Evolutionary conservation across 805 yeast species (phyloP).

Genomic region (Torulaspora indica): DNA sequence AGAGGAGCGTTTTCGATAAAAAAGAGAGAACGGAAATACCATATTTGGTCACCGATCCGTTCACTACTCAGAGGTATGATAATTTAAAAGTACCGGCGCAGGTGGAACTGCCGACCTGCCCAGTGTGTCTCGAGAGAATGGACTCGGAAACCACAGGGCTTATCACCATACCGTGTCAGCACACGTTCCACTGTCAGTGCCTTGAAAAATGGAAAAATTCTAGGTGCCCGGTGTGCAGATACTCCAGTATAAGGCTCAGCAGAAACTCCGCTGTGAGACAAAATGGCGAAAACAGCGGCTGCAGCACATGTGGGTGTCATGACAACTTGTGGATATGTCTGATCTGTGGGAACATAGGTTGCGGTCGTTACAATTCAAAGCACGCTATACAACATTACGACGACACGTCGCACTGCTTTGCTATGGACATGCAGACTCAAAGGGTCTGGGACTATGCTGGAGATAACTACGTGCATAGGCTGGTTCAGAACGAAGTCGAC

Average conservation of each 20-base stretch:
- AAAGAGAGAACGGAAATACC: constrained; percentile 46
- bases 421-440: constrained; percentile 80
- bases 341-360: constrained; percentile 87
- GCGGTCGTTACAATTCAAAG: constrained; percentile 79
- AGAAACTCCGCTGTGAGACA: constrained; percentile 29
- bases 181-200: constrained; percentile 87
- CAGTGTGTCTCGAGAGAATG: constrained; percentile 86
- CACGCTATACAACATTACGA: constrained; percentile 84
- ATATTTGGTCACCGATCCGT: constrained; percentile 68
- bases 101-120: constrained; percentile 82
- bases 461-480: constrained; percentile 82
- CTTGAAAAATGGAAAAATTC: constrained; percentile 85
- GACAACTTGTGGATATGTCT: constrained; percentile 83
- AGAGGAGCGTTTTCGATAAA: constrained; percentile 24
- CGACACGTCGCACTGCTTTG: constrained; percentile 76
- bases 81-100: constrained; percentile 21
- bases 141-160: constrained; percentile 77
- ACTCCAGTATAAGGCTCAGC: constrained; percentile 46
- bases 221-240: constrained; percentile 86
- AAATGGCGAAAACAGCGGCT: constrained; percentile 34
- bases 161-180: constrained; percentile 86
- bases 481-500: constrained; percentile 78
- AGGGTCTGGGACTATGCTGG: constrained; percentile 95
- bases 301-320: constrained; percentile 53
- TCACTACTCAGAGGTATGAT: constrained; percentile 40